These are phyloP conservation scores for Arthrinium puccinioides DNA, from an alignment of 2,329 filamentous ascomycete species.

Conservation along the genomic window DNA sequence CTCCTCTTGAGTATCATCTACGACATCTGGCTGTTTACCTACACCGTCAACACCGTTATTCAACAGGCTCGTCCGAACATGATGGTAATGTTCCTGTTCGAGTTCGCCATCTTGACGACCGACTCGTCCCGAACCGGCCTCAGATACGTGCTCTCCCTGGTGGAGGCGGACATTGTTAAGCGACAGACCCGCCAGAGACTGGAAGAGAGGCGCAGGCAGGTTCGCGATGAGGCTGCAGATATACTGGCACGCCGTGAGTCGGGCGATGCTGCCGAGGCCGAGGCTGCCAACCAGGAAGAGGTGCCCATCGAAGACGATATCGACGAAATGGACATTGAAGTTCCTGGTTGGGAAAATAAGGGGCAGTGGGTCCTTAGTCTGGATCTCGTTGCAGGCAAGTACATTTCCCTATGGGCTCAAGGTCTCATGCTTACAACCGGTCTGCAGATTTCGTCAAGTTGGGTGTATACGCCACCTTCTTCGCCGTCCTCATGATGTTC, in stretches of 20 bases:
- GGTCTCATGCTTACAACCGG: conserved; percentile 6
- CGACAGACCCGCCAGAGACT: conserved; percentile 66
- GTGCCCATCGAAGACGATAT: conserved; percentile 66
- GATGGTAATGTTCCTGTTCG: conserved; percentile 99
- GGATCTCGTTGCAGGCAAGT: conserved; percentile 71
- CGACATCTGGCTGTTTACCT: conserved; percentile 71
- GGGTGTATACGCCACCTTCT: conserved; percentile 83
- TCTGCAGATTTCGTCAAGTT: conserved; percentile 79
- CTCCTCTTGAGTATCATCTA: conserved; percentile 73
- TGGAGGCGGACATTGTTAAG: conserved; percentile 68
- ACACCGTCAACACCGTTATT: conserved; percentile 76
- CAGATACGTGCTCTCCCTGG: conserved; percentile 71
- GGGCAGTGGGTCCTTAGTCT: conserved; percentile 86
- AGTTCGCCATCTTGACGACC: conserved; percentile 82
- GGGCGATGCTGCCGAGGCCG: conserved; percentile 37
- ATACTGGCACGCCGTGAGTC: conserved; percentile 41
- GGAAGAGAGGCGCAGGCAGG: conserved; percentile 59
- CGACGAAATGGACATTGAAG: conserved; percentile 90
- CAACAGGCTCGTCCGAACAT: conserved; percentile 88
- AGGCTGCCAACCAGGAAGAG: conserved; percentile 38
- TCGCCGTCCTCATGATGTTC: conserved; percentile 85
- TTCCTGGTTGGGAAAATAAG: conserved; percentile 94
- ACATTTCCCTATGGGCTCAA: neutral
- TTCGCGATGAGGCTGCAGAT: conserved; percentile 50
- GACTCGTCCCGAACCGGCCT: conserved; percentile 71